Percentiles rank a stretch among this genome's conserved stretches.
phyloP scores from a whole-genome alignment of 106 monocot genomes.

The Posidonia australis region DNA sequence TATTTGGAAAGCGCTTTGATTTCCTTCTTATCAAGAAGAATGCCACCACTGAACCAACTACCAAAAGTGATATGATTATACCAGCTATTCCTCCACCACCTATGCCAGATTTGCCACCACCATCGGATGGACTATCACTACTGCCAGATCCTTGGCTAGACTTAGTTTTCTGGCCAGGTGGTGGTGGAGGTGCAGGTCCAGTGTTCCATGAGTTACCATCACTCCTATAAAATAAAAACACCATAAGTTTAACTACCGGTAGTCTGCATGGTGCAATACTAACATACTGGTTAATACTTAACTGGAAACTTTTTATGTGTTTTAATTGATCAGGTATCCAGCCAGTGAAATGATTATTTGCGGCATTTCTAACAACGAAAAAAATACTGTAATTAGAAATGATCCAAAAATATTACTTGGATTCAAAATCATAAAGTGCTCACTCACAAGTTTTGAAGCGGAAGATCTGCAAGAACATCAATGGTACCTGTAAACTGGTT shows the following conservation, averaged over 20 bases:
- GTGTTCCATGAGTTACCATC: slow-evolving; percentile 72
- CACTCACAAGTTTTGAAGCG: slow-evolving; percentile 66
- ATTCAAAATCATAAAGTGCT: not conserved
- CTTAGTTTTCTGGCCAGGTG: slow-evolving; percentile 26
- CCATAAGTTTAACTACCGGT: not conserved
- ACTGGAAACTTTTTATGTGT: slow-evolving; percentile 66
- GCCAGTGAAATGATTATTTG: slow-evolving; percentile 75
- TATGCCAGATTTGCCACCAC: slow-evolving; percentile 32
- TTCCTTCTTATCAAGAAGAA: slow-evolving; percentile 55
- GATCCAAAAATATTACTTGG: not conserved
- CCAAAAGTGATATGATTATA: slow-evolving; percentile 53
- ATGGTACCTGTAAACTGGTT: slow-evolving; percentile 74
- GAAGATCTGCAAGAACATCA: slow-evolving; percentile 56
- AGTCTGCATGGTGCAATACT: not conserved
- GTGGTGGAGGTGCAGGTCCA: slow-evolving; percentile 51
- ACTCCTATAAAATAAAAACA: slow-evolving; percentile 27
- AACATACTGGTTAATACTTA: slow-evolving; percentile 12
- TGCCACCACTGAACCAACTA: slow-evolving; percentile 45
- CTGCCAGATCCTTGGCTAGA: slow-evolving; percentile 11
- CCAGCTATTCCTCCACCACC: slow-evolving; percentile 53
- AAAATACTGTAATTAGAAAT: not conserved
- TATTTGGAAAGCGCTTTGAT: slow-evolving; percentile 5
- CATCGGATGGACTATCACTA: slow-evolving; percentile 15
- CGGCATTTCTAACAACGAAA: slow-evolving; percentile 53
- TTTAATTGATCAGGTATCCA: slow-evolving; percentile 63